Evolutionary conservation across 495 filamentous ascomycete genomes (phyloP).

Genomic region (Penicillium canescens): DNA sequence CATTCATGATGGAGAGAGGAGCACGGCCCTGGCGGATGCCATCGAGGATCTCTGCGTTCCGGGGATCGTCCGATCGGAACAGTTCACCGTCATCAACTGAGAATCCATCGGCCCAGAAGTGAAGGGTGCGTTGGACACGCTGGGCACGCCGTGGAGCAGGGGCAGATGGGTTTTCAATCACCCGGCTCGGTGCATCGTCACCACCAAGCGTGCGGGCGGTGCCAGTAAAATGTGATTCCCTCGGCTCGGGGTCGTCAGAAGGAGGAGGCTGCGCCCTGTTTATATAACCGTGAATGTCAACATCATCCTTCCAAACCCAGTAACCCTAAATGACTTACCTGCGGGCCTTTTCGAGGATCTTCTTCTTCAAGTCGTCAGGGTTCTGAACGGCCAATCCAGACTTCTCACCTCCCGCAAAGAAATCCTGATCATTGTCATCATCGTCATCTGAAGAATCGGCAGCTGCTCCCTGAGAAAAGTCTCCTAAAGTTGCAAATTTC

Average conservation of each 20-base stretch:
- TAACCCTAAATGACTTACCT: conserved; percentile 50
- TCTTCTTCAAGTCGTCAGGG: conserved; percentile 69
- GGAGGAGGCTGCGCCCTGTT: conserved; percentile 59
- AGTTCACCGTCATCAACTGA: conserved; percentile 94
- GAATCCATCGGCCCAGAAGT: conserved; percentile 93
- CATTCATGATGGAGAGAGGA: conserved; percentile 85
- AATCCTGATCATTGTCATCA: conserved; percentile 67
- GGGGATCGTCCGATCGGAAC: conserved; percentile 83
- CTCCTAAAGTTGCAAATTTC: conserved; percentile 58
- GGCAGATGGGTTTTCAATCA: conserved; percentile 64
- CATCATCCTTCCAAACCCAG: background rate
- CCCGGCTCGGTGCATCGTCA: conserved; percentile 76
- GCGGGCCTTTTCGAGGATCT: conserved; percentile 81
- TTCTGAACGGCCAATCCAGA: conserved; percentile 94
- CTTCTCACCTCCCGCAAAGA: conserved; percentile 96
- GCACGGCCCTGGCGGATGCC: conserved; percentile 87
- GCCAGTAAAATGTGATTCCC: conserved; percentile 70
- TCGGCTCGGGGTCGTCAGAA: conserved; percentile 54
- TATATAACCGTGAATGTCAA: background rate
- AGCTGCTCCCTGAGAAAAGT: conserved; percentile 39
- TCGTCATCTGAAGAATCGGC: conserved; percentile 61
- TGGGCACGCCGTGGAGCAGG: conserved; percentile 41
- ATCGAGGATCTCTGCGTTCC: conserved; percentile 74
- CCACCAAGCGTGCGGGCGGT: conserved; percentile 85
- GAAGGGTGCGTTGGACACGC: conserved; percentile 68